Evolutionary conservation across 2,329 filamentous ascomycete genomes (phyloP), one percentile per base, ranked within the genome.

Genomic region (Talaromyces sp.): DNA sequence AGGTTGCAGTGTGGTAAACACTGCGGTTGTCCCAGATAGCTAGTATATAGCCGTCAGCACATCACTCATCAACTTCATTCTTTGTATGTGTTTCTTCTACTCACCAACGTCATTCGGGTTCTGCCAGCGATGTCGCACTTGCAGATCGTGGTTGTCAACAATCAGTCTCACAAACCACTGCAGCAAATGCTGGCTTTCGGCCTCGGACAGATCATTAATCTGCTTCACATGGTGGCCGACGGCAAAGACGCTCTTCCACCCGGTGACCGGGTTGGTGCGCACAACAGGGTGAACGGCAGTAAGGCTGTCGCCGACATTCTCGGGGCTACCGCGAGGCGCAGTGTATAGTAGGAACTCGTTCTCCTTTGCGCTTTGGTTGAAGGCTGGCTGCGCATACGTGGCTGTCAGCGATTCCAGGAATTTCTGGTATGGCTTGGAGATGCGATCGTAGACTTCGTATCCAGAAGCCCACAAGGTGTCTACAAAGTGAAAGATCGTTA

Each of bases 11-110:
- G 64, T 86, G 83, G 66, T 81, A 85, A 0, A 81, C 81, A n/a
- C 77, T 81, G 8, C 83, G 74, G 65, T 85, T 85, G 64, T 86
- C 83, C 83, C 84, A 85, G 64, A 85, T 84, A 1, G 82, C 83
- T 68, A 73, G 58, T 33, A 44, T 11, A n/a, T 15, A 11, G 28
- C 27, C 10, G n/a, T 59, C 27, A 28, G 15, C 10, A 25, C 27
- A 30, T 30, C 9, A 32, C 10, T 33, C 8, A 27, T 36, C 9
- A 9, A 15, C 13, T 22, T 22, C 11, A 17, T 56, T 17, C 2
- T n/a, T 13, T 7, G 19, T 8, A 36, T 19, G 3, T 36, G 30
- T 27, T 28, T n/a, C 5, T 15, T 9, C 19, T 51, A 60, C 70
- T 62, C 63, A 74, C 71, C 72, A 13, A 77, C 61, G 62, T 85